These are phyloP conservation scores for Flammula alnicola DNA, from an alignment of 1,284 basidiomycete species.

Conservation along the genomic window DNA sequence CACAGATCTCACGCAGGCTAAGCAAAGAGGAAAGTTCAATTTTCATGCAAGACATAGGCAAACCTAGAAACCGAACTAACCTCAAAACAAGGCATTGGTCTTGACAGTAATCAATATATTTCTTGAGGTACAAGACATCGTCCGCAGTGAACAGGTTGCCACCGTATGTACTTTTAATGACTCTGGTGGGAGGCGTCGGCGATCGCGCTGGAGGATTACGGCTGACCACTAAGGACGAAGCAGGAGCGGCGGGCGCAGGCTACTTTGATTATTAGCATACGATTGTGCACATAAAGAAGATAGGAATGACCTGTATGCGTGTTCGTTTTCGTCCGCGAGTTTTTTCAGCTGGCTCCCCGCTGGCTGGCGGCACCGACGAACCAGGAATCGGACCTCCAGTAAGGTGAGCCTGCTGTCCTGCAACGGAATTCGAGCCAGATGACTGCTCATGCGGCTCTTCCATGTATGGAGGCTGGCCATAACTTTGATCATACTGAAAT, in stretches of 20 bases:
- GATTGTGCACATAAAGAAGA: constrained; percentile 2
- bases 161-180: constrained; percentile 86
- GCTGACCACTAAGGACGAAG: constrained; percentile 66
- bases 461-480: constrained; percentile 51
- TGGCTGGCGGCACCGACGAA: constrained; percentile 27
- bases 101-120: constrained; percentile 85
- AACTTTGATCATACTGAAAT: constrained; percentile 40
- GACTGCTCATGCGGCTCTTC: constrained; percentile 32
- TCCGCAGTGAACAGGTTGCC: constrained; percentile 83
- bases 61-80: constrained; percentile 36
- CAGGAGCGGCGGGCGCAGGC: constrained; percentile 64
- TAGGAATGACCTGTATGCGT: constrained; percentile 52
- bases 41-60: background rate
- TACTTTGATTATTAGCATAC: constrained; percentile 25
- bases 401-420: constrained; percentile 18
- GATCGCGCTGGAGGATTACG: constrained; percentile 73
- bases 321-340: constrained; percentile 66
- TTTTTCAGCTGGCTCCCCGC: constrained; percentile 35
- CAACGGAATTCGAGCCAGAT: constrained; percentile 22
- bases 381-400: constrained; percentile 24
- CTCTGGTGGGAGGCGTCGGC: constrained; percentile 76
- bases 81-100: constrained; percentile 80
- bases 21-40: constrained; percentile 45
- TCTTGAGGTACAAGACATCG: constrained; percentile 77
- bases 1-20: constrained; percentile 72